Evolutionary conservation across 129 eudicot genomes (phyloP).

Genomic region (Helianthus tuberosus): DNA sequence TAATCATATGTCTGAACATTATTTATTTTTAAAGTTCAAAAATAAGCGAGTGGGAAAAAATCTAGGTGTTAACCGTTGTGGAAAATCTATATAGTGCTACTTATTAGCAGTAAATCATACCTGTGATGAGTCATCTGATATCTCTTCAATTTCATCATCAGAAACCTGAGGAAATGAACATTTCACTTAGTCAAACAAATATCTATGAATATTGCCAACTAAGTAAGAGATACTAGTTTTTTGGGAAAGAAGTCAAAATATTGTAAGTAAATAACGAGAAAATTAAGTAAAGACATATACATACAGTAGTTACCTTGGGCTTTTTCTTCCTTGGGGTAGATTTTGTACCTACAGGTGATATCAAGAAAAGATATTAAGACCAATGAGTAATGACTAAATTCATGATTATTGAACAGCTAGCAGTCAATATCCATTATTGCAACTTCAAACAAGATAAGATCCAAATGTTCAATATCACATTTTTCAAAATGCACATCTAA

Average conservation of each 20-base stretch:
- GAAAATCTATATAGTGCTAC: neutral
- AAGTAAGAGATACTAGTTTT: neutral
- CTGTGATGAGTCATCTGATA: slow-evolving; percentile 63
- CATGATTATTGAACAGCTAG: neutral
- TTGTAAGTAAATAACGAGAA: neutral
- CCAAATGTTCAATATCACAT: neutral
- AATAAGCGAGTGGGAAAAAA: neutral
- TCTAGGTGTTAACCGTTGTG: neutral
- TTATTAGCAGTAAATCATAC: slow-evolving; percentile 35
- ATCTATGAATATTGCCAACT: slow-evolving; percentile 11
- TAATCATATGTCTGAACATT: neutral
- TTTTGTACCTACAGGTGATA: slow-evolving; percentile 38
- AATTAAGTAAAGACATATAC: neutral
- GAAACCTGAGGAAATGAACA: slow-evolving; percentile 40
- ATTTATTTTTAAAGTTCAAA: neutral
- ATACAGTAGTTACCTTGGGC: slow-evolving; percentile 32
- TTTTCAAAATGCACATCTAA: neutral
- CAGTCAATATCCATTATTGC: neutral
- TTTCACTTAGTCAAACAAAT: slow-evolving; percentile 15
- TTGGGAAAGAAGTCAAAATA: slow-evolving; percentile 5
- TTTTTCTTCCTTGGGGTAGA: slow-evolving; percentile 47
- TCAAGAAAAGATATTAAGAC: neutral
- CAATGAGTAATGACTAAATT: slow-evolving; percentile 1
- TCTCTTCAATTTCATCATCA: slow-evolving; percentile 79
- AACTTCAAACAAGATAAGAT: neutral